A percentile compares a stretch with the other conserved stretches of the same genome.
phyloP scores from a whole-genome alignment of 2,329 filamentous ascomycete genomes.

The Talaromyces sp. region DNA sequence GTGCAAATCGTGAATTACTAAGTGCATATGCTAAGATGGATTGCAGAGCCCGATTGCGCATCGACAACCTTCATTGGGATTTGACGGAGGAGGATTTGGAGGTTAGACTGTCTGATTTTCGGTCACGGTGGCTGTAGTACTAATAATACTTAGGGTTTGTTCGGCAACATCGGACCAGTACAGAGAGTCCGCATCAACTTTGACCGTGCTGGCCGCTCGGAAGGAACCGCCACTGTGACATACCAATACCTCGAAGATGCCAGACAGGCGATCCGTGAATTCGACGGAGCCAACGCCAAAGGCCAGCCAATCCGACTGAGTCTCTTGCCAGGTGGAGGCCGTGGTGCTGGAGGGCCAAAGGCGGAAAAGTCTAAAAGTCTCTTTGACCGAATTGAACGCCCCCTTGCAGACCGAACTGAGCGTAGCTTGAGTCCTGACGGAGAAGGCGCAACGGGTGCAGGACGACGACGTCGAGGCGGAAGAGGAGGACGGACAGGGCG shows the following conservation, averaged over 20 bases:
- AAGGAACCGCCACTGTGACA: conserved; percentile 78
- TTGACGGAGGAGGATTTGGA: conserved; percentile 78
- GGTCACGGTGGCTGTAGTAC: not conserved
- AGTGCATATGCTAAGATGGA: conserved; percentile 36
- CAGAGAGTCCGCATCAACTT: conserved; percentile 68
- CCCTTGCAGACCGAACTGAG: conserved; percentile 32
- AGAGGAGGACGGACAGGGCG: conserved; percentile 33
- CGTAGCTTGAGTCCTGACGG: conserved; percentile 43
- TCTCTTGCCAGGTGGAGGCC: conserved; percentile 53
- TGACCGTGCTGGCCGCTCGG: conserved; percentile 83
- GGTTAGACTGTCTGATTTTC: conserved; percentile 46
- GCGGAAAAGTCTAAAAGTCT: conserved; percentile 58
- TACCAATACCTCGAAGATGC: conserved; percentile 72
- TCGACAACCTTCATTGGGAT: conserved; percentile 92
- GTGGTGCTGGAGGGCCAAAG: conserved; percentile 33
- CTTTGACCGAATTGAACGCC: conserved; percentile 59
- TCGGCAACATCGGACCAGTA: conserved; percentile 72
- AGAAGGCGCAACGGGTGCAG: conserved; percentile 32
- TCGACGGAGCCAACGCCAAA: conserved; percentile 86
- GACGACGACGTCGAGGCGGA: conserved; percentile 27
- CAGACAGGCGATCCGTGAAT: conserved; percentile 69
- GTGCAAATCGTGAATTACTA: not conserved
- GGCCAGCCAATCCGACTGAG: conserved; percentile 77
- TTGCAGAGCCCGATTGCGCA: conserved; percentile 66
- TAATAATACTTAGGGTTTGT: conserved; percentile 63